Base-by-base conservation (phyloP, 2,329 filamentous ascomycete genomes). In the Monilinia fructicola region DNA sequence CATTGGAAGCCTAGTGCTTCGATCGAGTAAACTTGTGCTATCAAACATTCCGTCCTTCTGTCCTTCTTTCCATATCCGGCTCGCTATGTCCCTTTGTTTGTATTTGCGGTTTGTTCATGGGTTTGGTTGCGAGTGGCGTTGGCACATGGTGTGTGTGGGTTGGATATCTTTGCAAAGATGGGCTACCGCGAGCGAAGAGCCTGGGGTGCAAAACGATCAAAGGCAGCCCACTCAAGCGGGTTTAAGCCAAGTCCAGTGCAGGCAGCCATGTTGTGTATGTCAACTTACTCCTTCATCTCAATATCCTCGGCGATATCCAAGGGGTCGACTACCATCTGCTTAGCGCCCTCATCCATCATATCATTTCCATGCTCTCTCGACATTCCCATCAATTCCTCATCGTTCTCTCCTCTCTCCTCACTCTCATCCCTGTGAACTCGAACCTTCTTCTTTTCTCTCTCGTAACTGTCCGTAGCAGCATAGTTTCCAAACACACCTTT, bases 191-290 rank as follows among this genome's bases (percentile, higher is more conserved):
- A 14, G 38, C 12, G 38, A 11, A 16, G 40, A 38, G 28, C 18
- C 18, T 11, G 21, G 11, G n/a, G 38, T 38, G 2, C 31, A n/a
- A 42, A 4, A 12, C 11, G 16, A 14, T 14, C 12, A 16, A 16
- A 16, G 40, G 12, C 12, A 14, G 48, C 23, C 11, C 11, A 9
- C 10, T 9, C 26, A 11, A 10, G 35, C 21, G 21, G 6, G 9
- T 35, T 7, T 35, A 35, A 14, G 26, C 11, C 10, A 11, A n/a
- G 14, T 9, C 28, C 21, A 18, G n/a, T 35, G 5, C 6, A 23
- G 23, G 1, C 21, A 16, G 7, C 16, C 11, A 5, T 3, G 4
- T n/a, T n/a, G 14, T 0, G 16, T 11, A 3, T 5, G 3, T 21
- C 0, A n/a, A 35, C 6, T 46, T 18, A 59, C 14, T 12, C 28